A percentile compares a stretch with the other conserved stretches of the same genome.
phyloP scores from a whole-genome alignment of 2,329 filamentous ascomycete genomes.

The Hirsutella thompsonii region DNA sequence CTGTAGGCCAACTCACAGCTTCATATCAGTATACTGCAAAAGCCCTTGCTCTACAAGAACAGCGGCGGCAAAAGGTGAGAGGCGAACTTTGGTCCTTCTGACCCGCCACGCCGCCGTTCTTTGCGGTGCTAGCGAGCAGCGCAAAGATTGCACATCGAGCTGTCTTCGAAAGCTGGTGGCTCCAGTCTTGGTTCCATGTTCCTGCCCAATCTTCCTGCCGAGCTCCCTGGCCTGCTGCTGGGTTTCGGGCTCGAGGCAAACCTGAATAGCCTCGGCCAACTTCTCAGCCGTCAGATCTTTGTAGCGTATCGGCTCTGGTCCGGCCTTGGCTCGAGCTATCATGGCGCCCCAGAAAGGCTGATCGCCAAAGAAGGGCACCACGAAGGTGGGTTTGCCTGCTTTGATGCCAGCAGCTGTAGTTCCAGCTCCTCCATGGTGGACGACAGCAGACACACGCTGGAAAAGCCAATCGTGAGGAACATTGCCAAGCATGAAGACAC shows the following conservation, averaged over 20 bases:
- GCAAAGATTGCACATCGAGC: constrained; percentile 50
- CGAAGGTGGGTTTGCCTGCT: constrained; percentile 64
- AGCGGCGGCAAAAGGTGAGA: constrained; percentile 63
- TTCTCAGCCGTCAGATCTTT: constrained; percentile 54
- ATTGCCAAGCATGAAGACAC: constrained; percentile 74
- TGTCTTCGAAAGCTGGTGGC: constrained; percentile 60
- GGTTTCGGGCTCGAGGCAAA: constrained; percentile 47
- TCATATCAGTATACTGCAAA: constrained; percentile 57
- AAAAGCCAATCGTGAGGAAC: constrained; percentile 87
- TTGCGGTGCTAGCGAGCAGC: constrained; percentile 56
- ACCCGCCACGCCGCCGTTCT: constrained; percentile 65
- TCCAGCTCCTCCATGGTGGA: constrained; percentile 80
- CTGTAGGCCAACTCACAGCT: constrained; percentile 41
- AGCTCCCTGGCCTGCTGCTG: constrained; percentile 42
- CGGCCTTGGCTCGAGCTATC: constrained; percentile 59
- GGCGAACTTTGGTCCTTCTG: constrained; percentile 48
- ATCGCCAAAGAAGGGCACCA: constrained; percentile 80
- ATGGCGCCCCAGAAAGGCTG: constrained; percentile 77
- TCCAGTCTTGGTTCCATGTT: constrained; percentile 50
- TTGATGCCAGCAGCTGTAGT: constrained; percentile 81
- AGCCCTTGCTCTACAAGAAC: constrained; percentile 52
- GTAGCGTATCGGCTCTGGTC: constrained; percentile 56
- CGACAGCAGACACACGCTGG: constrained; percentile 64
- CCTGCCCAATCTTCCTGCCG: constrained; percentile 51
- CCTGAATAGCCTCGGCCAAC: constrained; percentile 49